These are phyloP conservation scores for Coemansia sp. DNA, from an alignment of 192 early-diverging fungal species.

Conservation along the genomic window DNA sequence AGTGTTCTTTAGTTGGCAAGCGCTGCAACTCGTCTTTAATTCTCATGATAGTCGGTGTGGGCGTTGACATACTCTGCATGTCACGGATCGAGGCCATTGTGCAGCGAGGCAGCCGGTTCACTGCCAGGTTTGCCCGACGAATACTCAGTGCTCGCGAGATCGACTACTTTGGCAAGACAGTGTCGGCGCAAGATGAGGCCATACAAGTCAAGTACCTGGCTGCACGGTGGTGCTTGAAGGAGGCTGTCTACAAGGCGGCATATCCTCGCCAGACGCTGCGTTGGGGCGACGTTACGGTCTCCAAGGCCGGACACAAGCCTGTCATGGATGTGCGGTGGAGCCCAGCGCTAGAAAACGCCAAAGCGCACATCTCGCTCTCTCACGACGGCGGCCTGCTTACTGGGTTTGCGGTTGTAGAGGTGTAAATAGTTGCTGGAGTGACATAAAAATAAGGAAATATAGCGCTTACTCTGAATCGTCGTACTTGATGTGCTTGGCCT, in stretches of 20 bases:
- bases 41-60: constrained; percentile 76
- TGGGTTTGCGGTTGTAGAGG: constrained; percentile 29
- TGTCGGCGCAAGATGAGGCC: background rate
- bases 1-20: too few species aligned
- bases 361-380: constrained; percentile 31
- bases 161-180: background rate
- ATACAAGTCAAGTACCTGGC: constrained; percentile 22
- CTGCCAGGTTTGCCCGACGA: constrained; percentile 56
- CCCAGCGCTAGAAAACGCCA: background rate
- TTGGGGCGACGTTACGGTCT: constrained; percentile 33
- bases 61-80: constrained; percentile 72
- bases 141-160: constrained; percentile 56
- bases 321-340: constrained; percentile 18
- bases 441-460: background rate
- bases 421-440: too few species aligned
- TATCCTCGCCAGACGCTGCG: constrained; percentile 30
- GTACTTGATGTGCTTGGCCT: constrained; percentile 48
- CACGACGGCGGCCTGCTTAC: constrained; percentile 27
- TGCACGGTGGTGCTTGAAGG: constrained; percentile 47
- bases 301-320: constrained; percentile 16
- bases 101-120: constrained; percentile 36
- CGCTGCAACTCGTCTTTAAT: too few species aligned
- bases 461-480: background rate
- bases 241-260: constrained; percentile 46
- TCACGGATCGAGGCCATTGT: constrained; percentile 61